Base-by-base conservation (phyloP, 2,329 filamentous ascomycete genomes). In the Monosporascus cannonballus region DNA sequence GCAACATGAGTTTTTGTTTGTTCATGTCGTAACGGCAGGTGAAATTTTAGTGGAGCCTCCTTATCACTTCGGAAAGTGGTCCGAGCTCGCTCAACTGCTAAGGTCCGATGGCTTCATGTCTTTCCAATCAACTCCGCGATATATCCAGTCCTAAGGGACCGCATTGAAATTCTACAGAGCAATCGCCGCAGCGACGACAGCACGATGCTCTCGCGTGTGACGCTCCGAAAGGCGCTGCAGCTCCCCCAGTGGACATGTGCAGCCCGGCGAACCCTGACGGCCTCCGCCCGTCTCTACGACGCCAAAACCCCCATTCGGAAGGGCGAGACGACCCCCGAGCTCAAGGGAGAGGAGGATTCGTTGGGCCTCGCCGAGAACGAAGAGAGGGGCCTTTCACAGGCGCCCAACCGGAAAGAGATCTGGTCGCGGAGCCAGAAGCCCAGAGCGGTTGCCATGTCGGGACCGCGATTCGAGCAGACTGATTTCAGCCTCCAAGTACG, bases 381-480 rank as follows among this genome's bases (percentile, higher is more conserved):
- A 20, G 83, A 86, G 71, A 56, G 61, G 25, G 65, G 64, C 18
- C 69, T 76, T 55, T 73, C 78, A 70, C 94, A 99, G 77, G 90
- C 93, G 34, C 94, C 94, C 22, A 99, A 99, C 77, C 84, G 91
- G 57, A 74, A 78, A 54, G 82, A 74, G 6, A 80, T 90, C 55
- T 99, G 94, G 94, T 90, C 90, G 56, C 76, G 83, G 67, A 96
- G 84, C 75, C 94, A 99, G 79, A 83, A 84, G 71, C 84, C 90
- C 39, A 81, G 93, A 64, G 80, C 83, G 51, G 73, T 84, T 71
- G 94, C 91, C 50, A 99, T 99, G 93, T 84, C 85, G 42, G 94
- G 94, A 42, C 94, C 94, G 59, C 80, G 93, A 63, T 99, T 99
- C 67, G 94, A 99, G 79, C 93, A 97, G 83, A 97, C 90, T 36